Conservation (phyloP, 495 filamentous ascomycete species). For the Aspergillus funiculosus region DNA sequence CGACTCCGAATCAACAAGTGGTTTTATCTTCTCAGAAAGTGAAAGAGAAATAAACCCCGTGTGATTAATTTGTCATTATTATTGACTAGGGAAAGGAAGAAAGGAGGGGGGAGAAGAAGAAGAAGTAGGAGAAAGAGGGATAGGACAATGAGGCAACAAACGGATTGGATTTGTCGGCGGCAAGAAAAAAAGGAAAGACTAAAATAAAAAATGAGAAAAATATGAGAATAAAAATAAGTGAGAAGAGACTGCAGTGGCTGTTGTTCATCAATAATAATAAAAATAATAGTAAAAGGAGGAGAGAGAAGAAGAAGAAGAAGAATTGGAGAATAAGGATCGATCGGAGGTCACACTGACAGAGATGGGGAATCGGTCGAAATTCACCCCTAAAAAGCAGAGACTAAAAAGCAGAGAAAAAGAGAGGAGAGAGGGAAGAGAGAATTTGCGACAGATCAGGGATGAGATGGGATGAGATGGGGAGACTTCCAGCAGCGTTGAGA, state of each 20-base stretch:
- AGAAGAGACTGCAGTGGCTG: conserved; percentile 11
- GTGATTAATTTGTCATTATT: conserved; percentile 13
- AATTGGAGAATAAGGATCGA: conserved; percentile 10
- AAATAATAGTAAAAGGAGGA: neutral
- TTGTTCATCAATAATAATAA: conserved; percentile 7
- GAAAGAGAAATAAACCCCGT: conserved; percentile 8
- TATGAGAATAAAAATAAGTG: neutral
- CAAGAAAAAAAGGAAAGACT: conserved; percentile 18
- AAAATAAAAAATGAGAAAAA: neutral
- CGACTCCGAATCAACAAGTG: conserved; percentile 2
- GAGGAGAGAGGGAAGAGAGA: conserved; percentile 9
- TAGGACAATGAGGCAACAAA: conserved; percentile 13
- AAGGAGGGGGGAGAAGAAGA: conserved; percentile 1
- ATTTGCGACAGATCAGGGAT: conserved; percentile 8
- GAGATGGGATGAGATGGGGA: conserved; percentile 11
- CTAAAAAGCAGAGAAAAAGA: conserved; percentile 8
- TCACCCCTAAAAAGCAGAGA: conserved; percentile 5
- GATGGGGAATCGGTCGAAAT: conserved; percentile 9
- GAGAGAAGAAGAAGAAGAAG: neutral
- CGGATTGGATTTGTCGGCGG: conserved; percentile 24
- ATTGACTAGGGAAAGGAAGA: too few species aligned
- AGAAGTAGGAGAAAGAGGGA: conserved; percentile 7
- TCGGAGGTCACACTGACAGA: conserved; percentile 23
- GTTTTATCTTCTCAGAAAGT: conserved; percentile 9
- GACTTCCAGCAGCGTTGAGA: conserved; percentile 7